Percentiles rank a stretch among this genome's conserved stretches.
phyloP scores from a whole-genome alignment of 805 yeast species.

The Cyberlindnera maritima region DNA sequence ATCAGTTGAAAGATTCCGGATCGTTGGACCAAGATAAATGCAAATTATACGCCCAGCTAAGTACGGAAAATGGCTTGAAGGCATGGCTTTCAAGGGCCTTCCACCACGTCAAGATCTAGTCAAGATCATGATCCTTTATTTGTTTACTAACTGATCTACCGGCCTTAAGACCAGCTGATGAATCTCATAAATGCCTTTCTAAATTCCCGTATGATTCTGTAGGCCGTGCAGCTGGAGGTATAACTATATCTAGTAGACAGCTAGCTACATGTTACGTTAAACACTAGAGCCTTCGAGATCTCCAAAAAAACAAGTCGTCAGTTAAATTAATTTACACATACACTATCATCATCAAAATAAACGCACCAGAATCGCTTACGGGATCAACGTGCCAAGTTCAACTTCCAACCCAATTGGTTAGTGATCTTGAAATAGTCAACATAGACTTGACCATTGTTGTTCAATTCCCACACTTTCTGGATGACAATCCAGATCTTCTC shows the following conservation, averaged over 20 bases:
- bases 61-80: background rate
- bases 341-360: too few species aligned
- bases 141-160: too few species aligned
- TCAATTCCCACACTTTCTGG: slow-evolving; percentile 38
- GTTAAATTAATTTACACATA: too few species aligned
- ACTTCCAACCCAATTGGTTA: slow-evolving; percentile 38
- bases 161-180: too few species aligned
- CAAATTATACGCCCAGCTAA: background rate
- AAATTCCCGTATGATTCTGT: too few species aligned
- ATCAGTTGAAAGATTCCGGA: slow-evolving; percentile 13
- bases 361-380: background rate
- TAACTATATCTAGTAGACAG: background rate
- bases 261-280: too few species aligned
- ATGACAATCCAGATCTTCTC: slow-evolving; percentile 36
- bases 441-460: slow-evolving; percentile 30
- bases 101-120: slow-evolving; percentile 8
- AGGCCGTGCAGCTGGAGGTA: too few species aligned
- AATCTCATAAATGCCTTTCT: too few species aligned
- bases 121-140: slow-evolving; percentile 3
- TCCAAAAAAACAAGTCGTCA: too few species aligned
- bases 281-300: too few species aligned
- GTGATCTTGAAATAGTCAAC: slow-evolving; percentile 45
- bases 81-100: slow-evolving; percentile 18
- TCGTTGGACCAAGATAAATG: background rate
- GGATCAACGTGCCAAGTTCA: slow-evolving; percentile 27